Base-by-base conservation (phyloP, 2,329 filamentous ascomycete species). In the Dactylellina cionopaga region DNA sequence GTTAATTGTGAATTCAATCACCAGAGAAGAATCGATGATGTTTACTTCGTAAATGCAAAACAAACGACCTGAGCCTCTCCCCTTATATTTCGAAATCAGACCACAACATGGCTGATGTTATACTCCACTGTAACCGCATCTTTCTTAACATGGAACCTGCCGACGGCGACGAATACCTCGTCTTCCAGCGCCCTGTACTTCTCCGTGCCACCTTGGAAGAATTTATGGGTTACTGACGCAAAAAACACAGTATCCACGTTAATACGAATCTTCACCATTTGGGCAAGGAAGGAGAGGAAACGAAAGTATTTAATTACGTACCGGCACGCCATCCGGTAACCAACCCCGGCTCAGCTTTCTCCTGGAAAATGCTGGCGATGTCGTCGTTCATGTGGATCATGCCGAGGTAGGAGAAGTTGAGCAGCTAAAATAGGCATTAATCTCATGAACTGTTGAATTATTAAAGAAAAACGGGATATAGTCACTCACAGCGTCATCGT, bases 101-200 rank as follows among this genome's bases (percentile, higher is more conserved):
- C 13, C 7, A 19, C 52, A 35, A 82, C 80, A 65, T 82, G 79
- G 60, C 81, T 82, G 73, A 83, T 81, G 74, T 82, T 82, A 75
- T 82, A 82, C 76, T 83, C 81, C 17, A 83, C 81, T 3, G 54
- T 24, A 17, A 71, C 66, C 13, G 15, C 44, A 25, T 52, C 51
- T 10, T 63, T 58, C 25, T 80, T 75, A 15, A 79, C 74, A 29
- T 82, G 77, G 74, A 83, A 83, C 17, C 81, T 78, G 19, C 82
- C 81, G 13, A 80, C 81, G 1, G 78, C 81, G 41, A 83, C 81
- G 71, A 79, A 82, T n/a, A 83, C 63, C 63, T 80, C 82, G 54
- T 80, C 69, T 64, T 81, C 79, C 4, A 83, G 73, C 3, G 74
- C 76, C 71, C 78, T 80, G 43, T 82, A 75, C 17, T 76, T 77